A percentile compares a stretch with the other conserved stretches of the same genome.
These are phyloP conservation scores for Hebeloma cylindrosporum DNA, from an alignment of 768 basidiomycete species.

Conservation along the genomic window DNA sequence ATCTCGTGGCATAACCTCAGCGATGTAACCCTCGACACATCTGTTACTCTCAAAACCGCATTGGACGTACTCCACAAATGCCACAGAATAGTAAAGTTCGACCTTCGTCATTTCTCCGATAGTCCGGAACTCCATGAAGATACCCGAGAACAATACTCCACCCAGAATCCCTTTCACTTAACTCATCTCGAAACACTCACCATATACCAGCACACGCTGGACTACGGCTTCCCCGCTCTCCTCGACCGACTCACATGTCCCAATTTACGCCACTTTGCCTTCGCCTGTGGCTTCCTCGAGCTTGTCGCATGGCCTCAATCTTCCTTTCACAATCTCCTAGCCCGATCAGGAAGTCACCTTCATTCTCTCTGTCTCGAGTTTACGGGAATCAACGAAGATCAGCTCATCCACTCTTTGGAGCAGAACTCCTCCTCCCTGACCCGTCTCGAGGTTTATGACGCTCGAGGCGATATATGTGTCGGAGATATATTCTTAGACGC, in stretches of 20 bases:
- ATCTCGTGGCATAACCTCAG: slow-evolving; percentile 23
- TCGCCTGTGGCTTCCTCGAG: slow-evolving; percentile 21
- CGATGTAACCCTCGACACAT: slow-evolving; percentile 21
- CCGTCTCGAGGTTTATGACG: slow-evolving; percentile 20
- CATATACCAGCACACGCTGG: slow-evolving; percentile 22
- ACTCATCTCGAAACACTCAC: slow-evolving; percentile 17
- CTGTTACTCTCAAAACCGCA: slow-evolving; percentile 16
- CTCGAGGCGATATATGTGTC: slow-evolving; percentile 17
- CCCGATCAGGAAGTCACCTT: slow-evolving; percentile 16
- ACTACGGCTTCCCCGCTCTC: slow-evolving; percentile 21
- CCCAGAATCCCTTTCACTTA: slow-evolving; percentile 11
- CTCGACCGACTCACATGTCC: slow-evolving; percentile 22
- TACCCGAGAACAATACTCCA: not conserved
- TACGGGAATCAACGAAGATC: slow-evolving; percentile 19
- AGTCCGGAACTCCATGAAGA: slow-evolving; percentile 3
- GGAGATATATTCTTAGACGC: slow-evolving; percentile 14
- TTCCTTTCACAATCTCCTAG: slow-evolving; percentile 16
- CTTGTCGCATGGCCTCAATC: slow-evolving; percentile 17
- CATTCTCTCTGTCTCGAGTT: slow-evolving; percentile 21
- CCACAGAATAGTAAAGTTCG: slow-evolving; percentile 15
- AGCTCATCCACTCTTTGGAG: slow-evolving; percentile 20
- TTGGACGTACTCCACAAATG: slow-evolving; percentile 23
- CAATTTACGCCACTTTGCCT: slow-evolving; percentile 13
- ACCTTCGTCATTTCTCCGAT: slow-evolving; percentile 21
- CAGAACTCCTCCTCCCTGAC: slow-evolving; percentile 14